Evolutionary conservation across 306 rosid genomes (phyloP).

Genomic region (Cyclanthera cordifolia): DNA sequence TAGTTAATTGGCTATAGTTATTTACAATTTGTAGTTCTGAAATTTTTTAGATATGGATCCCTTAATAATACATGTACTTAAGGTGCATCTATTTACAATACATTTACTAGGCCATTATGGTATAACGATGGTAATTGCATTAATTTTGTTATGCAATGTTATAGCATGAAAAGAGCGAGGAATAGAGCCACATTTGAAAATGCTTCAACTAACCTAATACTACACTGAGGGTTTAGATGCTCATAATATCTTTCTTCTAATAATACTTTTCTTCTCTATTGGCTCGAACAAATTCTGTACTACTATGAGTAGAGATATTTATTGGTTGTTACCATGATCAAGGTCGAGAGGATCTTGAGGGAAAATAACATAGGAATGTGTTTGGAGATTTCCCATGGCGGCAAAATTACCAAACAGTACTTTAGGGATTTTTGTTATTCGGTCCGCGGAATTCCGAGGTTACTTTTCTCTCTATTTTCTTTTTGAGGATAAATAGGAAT

Average conservation of each 20-base stretch:
- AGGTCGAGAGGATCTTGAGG: neutral
- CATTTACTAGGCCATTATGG: neutral
- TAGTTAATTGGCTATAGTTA: neutral
- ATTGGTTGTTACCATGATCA: neutral
- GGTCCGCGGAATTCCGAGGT: neutral
- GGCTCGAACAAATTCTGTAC: neutral
- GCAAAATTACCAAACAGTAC: neutral
- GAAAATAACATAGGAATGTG: neutral
- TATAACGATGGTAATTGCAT: neutral
- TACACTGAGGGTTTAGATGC: neutral
- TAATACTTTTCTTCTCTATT: neutral
- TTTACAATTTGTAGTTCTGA: neutral
- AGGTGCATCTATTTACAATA: neutral
- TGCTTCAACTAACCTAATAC: neutral
- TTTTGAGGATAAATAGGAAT: neutral
- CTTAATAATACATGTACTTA: neutral
- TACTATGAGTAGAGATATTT: neutral
- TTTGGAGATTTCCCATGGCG: neutral
- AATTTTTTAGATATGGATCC: neutral
- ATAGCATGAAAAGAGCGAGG: neutral
- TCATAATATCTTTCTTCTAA: neutral
- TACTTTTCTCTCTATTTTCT: neutral
- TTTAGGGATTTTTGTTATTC: neutral
- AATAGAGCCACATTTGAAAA: neutral
- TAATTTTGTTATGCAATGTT: neutral